These are phyloP conservation scores for Venturiaceae sp. DNA, from an alignment of 2,329 filamentous ascomycete genomes.

Conservation along the genomic window DNA sequence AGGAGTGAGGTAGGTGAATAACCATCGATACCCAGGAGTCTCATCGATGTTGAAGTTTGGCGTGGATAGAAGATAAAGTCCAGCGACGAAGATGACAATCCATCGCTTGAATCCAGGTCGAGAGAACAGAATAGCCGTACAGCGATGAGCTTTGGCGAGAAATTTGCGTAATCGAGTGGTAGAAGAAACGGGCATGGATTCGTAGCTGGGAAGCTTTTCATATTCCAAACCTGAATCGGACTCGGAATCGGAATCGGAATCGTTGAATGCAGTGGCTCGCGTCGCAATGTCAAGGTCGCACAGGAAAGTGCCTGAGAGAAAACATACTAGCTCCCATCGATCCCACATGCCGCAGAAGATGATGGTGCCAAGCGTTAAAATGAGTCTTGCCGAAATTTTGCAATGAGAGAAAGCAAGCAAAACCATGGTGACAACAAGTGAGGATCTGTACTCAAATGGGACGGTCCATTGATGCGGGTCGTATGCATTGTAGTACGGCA, in stretches of 20 bases:
- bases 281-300: constrained; percentile 2
- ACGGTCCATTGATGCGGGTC: constrained; percentile 55
- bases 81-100: constrained; percentile 25
- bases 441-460: constrained; percentile 50
- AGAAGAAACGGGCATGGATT: not conserved
- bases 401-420: constrained; percentile 32
- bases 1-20: constrained; percentile 3
- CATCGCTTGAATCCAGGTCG: constrained; percentile 1
- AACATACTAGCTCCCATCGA: constrained; percentile 9
- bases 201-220: not conserved
- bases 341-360: constrained; percentile 7
- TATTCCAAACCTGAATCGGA: not conserved
- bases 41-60: constrained; percentile 29
- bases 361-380: not conserved
- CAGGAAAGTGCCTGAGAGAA: constrained; percentile 3
- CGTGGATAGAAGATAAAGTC: constrained; percentile 32
- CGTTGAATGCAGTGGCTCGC: not conserved
- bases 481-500: constrained; percentile 23
- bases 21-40: constrained; percentile 26
- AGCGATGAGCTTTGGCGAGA: not conserved
- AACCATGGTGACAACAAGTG: constrained; percentile 46
- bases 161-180: not conserved
- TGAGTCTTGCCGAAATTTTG: not conserved
- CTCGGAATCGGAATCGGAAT: not conserved
- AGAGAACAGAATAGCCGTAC: not conserved